Conservation (phyloP, 129 eudicot species). For the Flaveria sonorensis region DNA sequence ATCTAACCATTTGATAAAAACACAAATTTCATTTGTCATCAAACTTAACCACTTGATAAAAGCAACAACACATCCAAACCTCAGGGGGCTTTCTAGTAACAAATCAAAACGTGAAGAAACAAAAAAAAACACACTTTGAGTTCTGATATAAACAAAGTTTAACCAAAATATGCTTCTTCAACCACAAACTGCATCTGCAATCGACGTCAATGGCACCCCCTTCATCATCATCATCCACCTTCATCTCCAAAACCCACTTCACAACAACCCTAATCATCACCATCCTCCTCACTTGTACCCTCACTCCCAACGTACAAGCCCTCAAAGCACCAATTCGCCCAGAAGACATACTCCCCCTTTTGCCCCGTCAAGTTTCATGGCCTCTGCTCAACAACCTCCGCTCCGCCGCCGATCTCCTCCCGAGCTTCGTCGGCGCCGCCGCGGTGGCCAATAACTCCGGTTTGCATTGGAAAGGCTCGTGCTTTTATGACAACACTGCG, state of each 20-base stretch:
- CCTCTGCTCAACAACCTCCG: conserved; percentile 66
- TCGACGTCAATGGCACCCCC: conserved; percentile 30
- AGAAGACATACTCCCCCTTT: conserved; percentile 69
- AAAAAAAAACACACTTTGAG: background rate
- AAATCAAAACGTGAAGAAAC: background rate
- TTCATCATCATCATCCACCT: conserved; percentile 14
- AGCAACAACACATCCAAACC: background rate
- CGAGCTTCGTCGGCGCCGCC: conserved; percentile 88
- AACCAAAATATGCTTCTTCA: conserved; percentile 1
- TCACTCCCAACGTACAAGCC: conserved; percentile 28
- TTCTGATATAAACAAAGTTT: conserved; percentile 6
- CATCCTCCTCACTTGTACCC: conserved; percentile 2
- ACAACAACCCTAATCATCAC: conserved; percentile 12
- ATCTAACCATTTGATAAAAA: too few species aligned
- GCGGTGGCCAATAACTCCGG: conserved; percentile 37
- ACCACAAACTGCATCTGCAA: conserved; percentile 39
- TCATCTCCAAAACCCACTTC: conserved; percentile 27
- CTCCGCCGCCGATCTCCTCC: conserved; percentile 78
- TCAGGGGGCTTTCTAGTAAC: conserved; percentile 26
- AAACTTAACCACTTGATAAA: background rate
- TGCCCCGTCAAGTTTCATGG: conserved; percentile 85
- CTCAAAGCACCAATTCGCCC: conserved; percentile 62
- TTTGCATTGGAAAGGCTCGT: conserved; percentile 82
- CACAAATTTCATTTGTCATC: background rate
- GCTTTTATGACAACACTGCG: conserved; percentile 82